phyloP scores from a whole-genome alignment of 1,139 yeast species.

The Blastobotrys elegans region DNA sequence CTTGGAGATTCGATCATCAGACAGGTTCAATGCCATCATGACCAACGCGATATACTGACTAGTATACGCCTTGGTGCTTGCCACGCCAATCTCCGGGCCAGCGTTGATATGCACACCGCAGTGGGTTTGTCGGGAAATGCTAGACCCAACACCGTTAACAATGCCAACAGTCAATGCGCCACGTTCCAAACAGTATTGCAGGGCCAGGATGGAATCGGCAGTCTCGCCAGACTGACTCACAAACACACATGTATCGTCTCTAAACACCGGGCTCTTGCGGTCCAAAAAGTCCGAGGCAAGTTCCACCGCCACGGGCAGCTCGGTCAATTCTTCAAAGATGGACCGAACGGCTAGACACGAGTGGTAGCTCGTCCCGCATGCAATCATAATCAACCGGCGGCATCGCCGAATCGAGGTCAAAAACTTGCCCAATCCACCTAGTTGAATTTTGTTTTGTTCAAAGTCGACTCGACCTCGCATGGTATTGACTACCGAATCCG shows the following conservation, averaged over 20 bases:
- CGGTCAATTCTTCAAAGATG: slow-evolving; percentile 93
- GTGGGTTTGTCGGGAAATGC: slow-evolving; percentile 91
- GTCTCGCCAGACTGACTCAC: slow-evolving; percentile 99
- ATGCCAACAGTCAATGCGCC: slow-evolving; percentile 98
- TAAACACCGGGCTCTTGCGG: slow-evolving; percentile 90
- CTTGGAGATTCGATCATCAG: slow-evolving; percentile 84
- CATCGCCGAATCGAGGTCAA: slow-evolving; percentile 89
- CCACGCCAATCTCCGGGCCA: slow-evolving; percentile 99
- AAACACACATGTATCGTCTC: slow-evolving; percentile 96
- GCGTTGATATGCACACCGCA: slow-evolving; percentile 99
- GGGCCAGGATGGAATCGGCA: slow-evolving; percentile 95
- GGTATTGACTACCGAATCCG: slow-evolving; percentile 95
- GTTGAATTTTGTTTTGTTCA: slow-evolving; percentile 64
- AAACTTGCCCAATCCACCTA: slow-evolving; percentile 88
- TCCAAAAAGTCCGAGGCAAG: slow-evolving; percentile 97
- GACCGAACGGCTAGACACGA: slow-evolving; percentile 97
- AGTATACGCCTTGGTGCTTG: slow-evolving; percentile 98
- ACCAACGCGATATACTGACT: slow-evolving; percentile 97
- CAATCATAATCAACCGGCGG: slow-evolving; percentile 95
- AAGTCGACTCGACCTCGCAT: slow-evolving; percentile 99
- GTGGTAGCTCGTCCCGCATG: slow-evolving; percentile 99
- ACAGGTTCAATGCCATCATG: slow-evolving; percentile 90
- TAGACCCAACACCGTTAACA: slow-evolving; percentile 91
- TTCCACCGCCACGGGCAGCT: slow-evolving; percentile 93
- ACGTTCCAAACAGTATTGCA: slow-evolving; percentile 92